Conservation (phyloP, 306 rosid genomes). For the Adenanthera pavonina region DNA sequence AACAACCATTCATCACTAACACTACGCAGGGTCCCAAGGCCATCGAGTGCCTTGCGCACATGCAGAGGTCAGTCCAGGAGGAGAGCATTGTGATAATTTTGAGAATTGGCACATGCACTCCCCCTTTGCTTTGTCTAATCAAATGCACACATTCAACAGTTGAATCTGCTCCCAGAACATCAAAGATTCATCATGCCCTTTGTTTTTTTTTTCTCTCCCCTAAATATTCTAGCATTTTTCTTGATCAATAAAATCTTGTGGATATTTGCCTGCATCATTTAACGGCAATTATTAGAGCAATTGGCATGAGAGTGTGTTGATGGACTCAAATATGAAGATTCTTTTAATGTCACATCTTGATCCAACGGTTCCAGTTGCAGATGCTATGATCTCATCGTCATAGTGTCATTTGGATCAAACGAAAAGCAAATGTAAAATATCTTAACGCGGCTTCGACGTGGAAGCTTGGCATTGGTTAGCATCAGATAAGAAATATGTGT, state of each 20-base stretch:
- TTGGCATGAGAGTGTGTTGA: neutral
- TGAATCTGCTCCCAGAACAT: no score
- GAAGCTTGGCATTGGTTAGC: slow-evolving; percentile 39
- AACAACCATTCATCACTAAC: no score
- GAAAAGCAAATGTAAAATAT: slow-evolving; percentile 37
- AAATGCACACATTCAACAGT: no score
- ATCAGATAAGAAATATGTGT: slow-evolving; percentile 70
- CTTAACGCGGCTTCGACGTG: slow-evolving; percentile 50
- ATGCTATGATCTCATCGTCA: neutral
- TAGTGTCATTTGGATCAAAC: neutral
- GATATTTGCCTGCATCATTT: slow-evolving; percentile 15
- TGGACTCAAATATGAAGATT: slow-evolving; percentile 33
- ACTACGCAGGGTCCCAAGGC: no score
- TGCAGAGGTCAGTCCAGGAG: no score
- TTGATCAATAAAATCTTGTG: neutral
- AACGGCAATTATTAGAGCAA: slow-evolving; percentile 37
- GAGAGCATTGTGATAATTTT: no score
- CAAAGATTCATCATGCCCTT: no score
- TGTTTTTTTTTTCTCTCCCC: no score
- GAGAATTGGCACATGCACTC: no score
- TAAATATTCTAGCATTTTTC: no score
- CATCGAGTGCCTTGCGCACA: no score
- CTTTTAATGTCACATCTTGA: neutral
- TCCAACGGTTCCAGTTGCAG: neutral
- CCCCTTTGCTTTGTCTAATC: no score